These are phyloP conservation scores for Coemansia sp. DNA, from an alignment of 192 early-diverging fungal genomes.

Conservation along the genomic window DNA sequence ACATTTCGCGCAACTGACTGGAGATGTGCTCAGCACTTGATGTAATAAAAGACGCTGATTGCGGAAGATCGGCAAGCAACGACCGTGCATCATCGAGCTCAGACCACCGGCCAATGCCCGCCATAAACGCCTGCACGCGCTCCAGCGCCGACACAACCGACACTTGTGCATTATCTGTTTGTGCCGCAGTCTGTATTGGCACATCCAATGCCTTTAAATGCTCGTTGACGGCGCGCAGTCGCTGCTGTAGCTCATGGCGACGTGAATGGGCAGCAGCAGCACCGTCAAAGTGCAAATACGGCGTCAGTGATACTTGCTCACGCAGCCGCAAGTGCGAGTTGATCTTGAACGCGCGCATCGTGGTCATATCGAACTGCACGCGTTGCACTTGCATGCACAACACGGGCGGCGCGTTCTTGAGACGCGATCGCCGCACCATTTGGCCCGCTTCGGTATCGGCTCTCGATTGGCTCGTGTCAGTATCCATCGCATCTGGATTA, in stretches of 20 bases:
- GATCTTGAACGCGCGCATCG: slow-evolving; percentile 62
- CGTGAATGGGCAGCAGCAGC: neutral
- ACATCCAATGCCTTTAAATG: slow-evolving; percentile 16
- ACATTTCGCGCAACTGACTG: slow-evolving; percentile 10
- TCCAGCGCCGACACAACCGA: slow-evolving; percentile 35
- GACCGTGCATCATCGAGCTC: slow-evolving; percentile 5
- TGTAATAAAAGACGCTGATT: neutral
- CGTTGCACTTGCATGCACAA: slow-evolving; percentile 70
- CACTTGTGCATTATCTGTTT: neutral
- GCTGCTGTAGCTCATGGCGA: slow-evolving; percentile 7
- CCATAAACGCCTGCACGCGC: slow-evolving; percentile 24
- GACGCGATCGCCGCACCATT: slow-evolving; percentile 15
- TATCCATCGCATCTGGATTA: slow-evolving; percentile 13
- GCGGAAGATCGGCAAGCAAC: slow-evolving; percentile 24
- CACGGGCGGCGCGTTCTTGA: slow-evolving; percentile 59
- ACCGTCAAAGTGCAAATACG: slow-evolving; percentile 43
- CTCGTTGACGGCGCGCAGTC: neutral
- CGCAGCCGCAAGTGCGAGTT: slow-evolving; percentile 66
- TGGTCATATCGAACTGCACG: slow-evolving; percentile 62
- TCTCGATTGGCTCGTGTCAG: neutral
- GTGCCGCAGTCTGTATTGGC: slow-evolving; percentile 8
- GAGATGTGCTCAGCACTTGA: slow-evolving; percentile 5
- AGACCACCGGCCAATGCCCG: slow-evolving; percentile 32
- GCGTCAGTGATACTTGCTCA: slow-evolving; percentile 60
- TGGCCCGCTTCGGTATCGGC: neutral